These are phyloP conservation scores for Guyanaporus albipodus DNA, from an alignment of 768 basidiomycete species.

Conservation along the genomic window DNA sequence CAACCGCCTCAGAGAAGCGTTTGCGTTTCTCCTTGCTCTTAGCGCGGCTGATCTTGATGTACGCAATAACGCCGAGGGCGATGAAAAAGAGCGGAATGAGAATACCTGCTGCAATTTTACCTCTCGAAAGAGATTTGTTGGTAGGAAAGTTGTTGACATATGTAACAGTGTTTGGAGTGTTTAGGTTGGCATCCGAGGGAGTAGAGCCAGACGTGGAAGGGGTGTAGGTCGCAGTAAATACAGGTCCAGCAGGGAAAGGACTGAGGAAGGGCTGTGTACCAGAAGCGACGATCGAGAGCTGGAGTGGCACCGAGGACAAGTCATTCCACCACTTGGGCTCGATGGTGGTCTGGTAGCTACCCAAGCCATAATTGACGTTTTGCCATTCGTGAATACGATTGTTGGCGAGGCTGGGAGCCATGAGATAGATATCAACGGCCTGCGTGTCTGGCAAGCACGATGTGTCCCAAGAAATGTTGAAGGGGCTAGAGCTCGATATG, in stretches of 20 bases:
- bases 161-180: slow-evolving; percentile 33
- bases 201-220: slow-evolving; percentile 37
- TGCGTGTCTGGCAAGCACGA: slow-evolving; percentile 45
- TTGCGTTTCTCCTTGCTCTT: slow-evolving; percentile 49
- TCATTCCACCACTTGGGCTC: slow-evolving; percentile 72
- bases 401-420: slow-evolving; percentile 41
- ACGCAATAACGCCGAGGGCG: slow-evolving; percentile 39
- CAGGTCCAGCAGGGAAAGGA: slow-evolving; percentile 58
- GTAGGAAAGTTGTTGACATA: slow-evolving; percentile 37
- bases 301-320: slow-evolving; percentile 44
- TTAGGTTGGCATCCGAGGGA: slow-evolving; percentile 41
- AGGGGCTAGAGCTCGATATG: slow-evolving; percentile 43
- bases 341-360: slow-evolving; percentile 47
- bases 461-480: slow-evolving; percentile 64
- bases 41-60: slow-evolving; percentile 51
- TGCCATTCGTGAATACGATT: slow-evolving; percentile 57
- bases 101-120: slow-evolving; percentile 62
- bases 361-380: slow-evolving; percentile 44
- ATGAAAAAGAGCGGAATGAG: slow-evolving; percentile 62
- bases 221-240: slow-evolving; percentile 63
- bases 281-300: slow-evolving; percentile 54
- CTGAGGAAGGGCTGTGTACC: slow-evolving; percentile 49
- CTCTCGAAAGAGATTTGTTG: slow-evolving; percentile 39
- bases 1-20: slow-evolving; percentile 62
- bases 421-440: slow-evolving; percentile 66